Base-by-base conservation (phyloP, 139 green algal species). In the Picochlorum costavermella region DNA sequence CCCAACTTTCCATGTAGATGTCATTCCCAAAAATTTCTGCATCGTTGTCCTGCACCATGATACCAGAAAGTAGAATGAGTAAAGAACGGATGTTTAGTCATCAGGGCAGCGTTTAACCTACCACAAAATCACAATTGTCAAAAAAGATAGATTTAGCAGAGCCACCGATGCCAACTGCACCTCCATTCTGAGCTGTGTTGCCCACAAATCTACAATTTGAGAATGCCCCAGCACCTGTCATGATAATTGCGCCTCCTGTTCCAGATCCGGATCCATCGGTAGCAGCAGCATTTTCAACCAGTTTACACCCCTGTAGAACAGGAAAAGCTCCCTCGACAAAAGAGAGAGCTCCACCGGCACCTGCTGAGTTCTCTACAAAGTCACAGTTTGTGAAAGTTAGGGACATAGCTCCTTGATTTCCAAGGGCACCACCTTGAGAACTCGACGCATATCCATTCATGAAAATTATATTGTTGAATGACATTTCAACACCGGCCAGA, bases 1-100 rank as follows among this genome's bases (percentile, higher is more conserved):
- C 69, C 69, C 69, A 76, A 40, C 50, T 67, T 64, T 76, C 70
- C 63, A 76, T 71, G 61, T 76, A 76, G 1, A 76, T 63, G 16
- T 76, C 70, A 29, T 68, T 56, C 10, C 70, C 70, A 66, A 76
- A 76, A 40, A 76, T 69, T 3, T 61, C 56, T 1, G 70, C 70
- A 16, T 9, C n/a, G 63, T 75, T 75, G 51, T 57, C 37, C 61
- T 69, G 50, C 46, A 55, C 37, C 1, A 4, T 25, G 46, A 53
- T n/a, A 9, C 17, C 29, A 20, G 44, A 6, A 43, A 16, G 2
- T 14, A 26, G 20, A 9, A 60, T 29, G 11, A 14, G 30, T 3
- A 55, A 45, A 30, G 8, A 12, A 12, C 28, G 11, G 51, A 12
- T 6, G 20, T 23, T 23, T 23, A 23, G 20, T 23, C 20, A 23